A percentile compares a stretch with the other conserved stretches of the same genome.
These are phyloP conservation scores for Dothidotthia symphoricarpi DNA, from an alignment of 2,329 filamentous ascomycete species.

Conservation along the genomic window DNA sequence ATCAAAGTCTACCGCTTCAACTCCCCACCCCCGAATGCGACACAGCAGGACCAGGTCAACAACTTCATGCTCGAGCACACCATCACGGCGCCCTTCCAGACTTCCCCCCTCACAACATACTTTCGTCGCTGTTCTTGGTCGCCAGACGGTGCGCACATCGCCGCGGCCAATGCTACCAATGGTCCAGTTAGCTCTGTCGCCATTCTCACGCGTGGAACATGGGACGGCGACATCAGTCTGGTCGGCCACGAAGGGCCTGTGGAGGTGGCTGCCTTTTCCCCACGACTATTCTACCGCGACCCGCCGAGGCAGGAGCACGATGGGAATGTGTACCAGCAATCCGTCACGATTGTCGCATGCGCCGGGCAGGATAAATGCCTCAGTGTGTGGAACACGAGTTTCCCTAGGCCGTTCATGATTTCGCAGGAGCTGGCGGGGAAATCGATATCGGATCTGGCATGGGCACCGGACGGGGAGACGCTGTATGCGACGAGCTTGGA, in stretches of 20 bases:
- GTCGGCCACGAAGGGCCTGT: slow-evolving; percentile 97
- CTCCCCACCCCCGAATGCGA: slow-evolving; percentile 81
- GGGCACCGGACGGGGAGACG: slow-evolving; percentile 87
- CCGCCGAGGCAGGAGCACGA: slow-evolving; percentile 56
- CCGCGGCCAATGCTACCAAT: slow-evolving; percentile 94
- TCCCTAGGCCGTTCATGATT: slow-evolving; percentile 84
- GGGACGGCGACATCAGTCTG: slow-evolving; percentile 96
- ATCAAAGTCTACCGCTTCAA: slow-evolving; percentile 97
- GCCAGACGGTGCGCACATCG: slow-evolving; percentile 94
- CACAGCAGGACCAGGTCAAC: slow-evolving; percentile 90
- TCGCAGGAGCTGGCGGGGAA: slow-evolving; percentile 86
- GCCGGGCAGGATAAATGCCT: slow-evolving; percentile 95
- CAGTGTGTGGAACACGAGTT: slow-evolving; percentile 97
- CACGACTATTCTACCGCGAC: slow-evolving; percentile 76
- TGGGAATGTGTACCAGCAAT: slow-evolving; percentile 44
- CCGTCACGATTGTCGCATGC: slow-evolving; percentile 93
- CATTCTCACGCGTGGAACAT: slow-evolving; percentile 85
- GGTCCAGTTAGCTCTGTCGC: slow-evolving; percentile 96
- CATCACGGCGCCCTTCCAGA: slow-evolving; percentile 81
- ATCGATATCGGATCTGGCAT: slow-evolving; percentile 89
- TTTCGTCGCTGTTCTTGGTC: slow-evolving; percentile 97
- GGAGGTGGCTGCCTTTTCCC: slow-evolving; percentile 96
- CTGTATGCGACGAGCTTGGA: slow-evolving; percentile 86
- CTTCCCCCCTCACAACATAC: slow-evolving; percentile 92
- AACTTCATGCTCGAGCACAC: slow-evolving; percentile 96